Evolutionary conservation across 192 early-diverging fungal species (phyloP), one percentile per base, ranked within the genome.

Genomic region (Funneliformis mosseae): DNA sequence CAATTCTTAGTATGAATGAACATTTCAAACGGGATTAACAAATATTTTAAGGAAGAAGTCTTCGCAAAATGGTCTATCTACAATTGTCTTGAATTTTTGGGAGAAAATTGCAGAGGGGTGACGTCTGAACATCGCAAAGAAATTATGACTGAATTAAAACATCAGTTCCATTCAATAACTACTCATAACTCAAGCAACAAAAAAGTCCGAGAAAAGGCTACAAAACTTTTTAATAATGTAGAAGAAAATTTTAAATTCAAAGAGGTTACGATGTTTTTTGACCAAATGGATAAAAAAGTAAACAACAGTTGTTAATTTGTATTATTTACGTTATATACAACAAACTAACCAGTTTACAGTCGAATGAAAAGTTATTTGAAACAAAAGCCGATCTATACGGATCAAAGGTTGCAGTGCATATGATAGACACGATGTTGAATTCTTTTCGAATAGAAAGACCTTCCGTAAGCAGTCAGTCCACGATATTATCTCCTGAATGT

Each of bases 61-160:
- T 76, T n/a, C 1, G 21, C 74, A 25, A 76, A 63, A 76, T 76
- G 25, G 74, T 10, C 27, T 41, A 42, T 76, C 55, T 9, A 12
- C 21, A n/a, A 25, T 63, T 76, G 74, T 63, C 74, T 76, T 39
- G 59, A 63, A 25, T 45, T 25, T 77, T 43, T 77, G 3, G 61
- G 0, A 61, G 21, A 63, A 43, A 76, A 63, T 60, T 39, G 21
- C 16, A 62, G 18, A 62, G 18, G 9, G 60, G 59, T 76, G n/a
- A 76, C 27, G 38, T 62, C 59, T n/a, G 61, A 77, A 77, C 0
- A 64, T 66, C 76, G 21, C 27, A n/a, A 77, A 4, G 61, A 45
- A 25, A 77, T 77, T 27, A 66, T 77, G 14, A 25, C 38, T 45
- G 39, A 77, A 77, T 45, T 77, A 23, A 77, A 77, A 77, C 76